Percentiles rank a stretch among this genome's conserved stretches.
These are phyloP conservation scores for sorghum (Sorghum bicolor) DNA, from an alignment of 176 grass and related monocot species.

Conservation along the genomic window Sorghum_bicolor_NCBIv3 NC_012875.2:40225001-40225500, in stretches of 20 bases:
- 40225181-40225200: slow-evolving; percentile 31
- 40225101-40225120: slow-evolving; percentile 31
- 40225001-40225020: slow-evolving; percentile 21
- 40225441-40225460: background rate
- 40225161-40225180: slow-evolving; percentile 25
- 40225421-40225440: background rate
- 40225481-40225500: background rate
- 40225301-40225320: background rate
- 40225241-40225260: background rate
- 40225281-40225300: background rate
- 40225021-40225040: slow-evolving; percentile 48
- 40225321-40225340: background rate
- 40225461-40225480: background rate
- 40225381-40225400: background rate
- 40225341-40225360: background rate
- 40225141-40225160: slow-evolving; percentile 39
- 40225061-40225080: slow-evolving; percentile 26
- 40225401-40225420: background rate
- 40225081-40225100: slow-evolving; percentile 36
- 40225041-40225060: slow-evolving; percentile 51
- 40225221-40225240: background rate
- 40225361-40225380: background rate
- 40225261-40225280: background rate
- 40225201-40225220: slow-evolving; percentile 30
- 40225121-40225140: slow-evolving; percentile 33